These are phyloP conservation scores for Xylaria arbuscula DNA, from an alignment of 2,329 filamentous ascomycete species.

Conservation along the genomic window DNA sequence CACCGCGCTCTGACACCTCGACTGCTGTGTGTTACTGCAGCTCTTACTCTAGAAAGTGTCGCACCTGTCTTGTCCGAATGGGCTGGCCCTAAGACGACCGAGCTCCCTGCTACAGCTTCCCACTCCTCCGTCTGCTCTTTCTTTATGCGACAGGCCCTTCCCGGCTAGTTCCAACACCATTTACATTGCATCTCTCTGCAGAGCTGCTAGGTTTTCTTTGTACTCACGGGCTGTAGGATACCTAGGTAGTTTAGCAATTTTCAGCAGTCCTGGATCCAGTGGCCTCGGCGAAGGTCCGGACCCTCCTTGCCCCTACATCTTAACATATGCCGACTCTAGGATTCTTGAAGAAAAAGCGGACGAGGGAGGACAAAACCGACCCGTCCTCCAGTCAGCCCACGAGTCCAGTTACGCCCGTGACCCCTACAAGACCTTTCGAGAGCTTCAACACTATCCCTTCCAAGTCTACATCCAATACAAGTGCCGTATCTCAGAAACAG, in stretches of 20 bases:
- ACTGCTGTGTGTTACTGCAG: conserved; percentile 22
- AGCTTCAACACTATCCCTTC: conserved; percentile 53
- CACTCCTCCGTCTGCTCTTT: conserved; percentile 11
- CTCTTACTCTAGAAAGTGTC: conserved; percentile 20
- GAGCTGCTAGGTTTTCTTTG: conserved; percentile 23
- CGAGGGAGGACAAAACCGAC: conserved; percentile 85
- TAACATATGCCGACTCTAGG: conserved; percentile 88
- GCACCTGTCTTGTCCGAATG: conserved; percentile 30
- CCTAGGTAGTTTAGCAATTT: conserved; percentile 11
- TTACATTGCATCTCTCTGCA: not conserved
- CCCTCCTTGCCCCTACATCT: conserved; percentile 48
- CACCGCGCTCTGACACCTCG: conserved; percentile 16
- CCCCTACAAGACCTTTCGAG: conserved; percentile 66
- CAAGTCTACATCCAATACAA: conserved; percentile 43
- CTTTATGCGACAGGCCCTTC: conserved; percentile 21
- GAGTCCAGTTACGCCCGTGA: conserved; percentile 70
- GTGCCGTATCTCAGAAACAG: conserved; percentile 40
- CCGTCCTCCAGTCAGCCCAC: conserved; percentile 73
- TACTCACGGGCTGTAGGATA: conserved; percentile 30
- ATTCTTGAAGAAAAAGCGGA: conserved; percentile 98
- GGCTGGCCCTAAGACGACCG: conserved; percentile 14
- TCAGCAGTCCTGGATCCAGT: conserved; percentile 27
- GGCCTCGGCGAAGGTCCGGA: conserved; percentile 39
- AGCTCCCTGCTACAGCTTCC: conserved; percentile 21
- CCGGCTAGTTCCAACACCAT: not conserved